Evolutionary conservation across 768 basidiomycete genomes (phyloP), one percentile per base, ranked within the genome.

Genomic region (Paxillus ammoniavirescens): DNA sequence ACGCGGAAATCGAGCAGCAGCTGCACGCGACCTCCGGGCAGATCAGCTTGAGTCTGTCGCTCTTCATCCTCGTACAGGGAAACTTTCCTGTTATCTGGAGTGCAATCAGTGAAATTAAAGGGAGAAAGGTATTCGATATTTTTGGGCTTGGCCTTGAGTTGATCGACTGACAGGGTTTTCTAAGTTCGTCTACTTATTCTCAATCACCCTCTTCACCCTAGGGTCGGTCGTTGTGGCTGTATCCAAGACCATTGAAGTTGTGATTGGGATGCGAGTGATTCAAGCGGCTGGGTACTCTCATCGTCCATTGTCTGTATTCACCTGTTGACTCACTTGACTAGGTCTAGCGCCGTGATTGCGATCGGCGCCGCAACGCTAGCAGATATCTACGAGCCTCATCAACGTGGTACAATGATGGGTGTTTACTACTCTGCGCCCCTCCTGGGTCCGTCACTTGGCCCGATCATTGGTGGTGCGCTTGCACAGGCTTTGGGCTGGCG

Each of bases 341-440:
- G 82, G 28, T 82, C 82, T 5, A 80, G 82, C 46, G 83, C 86
- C 1, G 83, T 87, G 10, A 76, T 85, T 36, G 68, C 82, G 0
- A 81, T 90, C 46, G 89, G 87, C 5, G 86, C 86, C 0, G 89
- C 87, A 8, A 89, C 89, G 1, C 74, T 92, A 0, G 89, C 89
- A 7, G 90, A 91, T 60, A 84, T 91, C 2, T 91, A 82, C 58
- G 89, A 91, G 31, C 83, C 89, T 0, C 73, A 77, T 21, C 83
- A 89, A 60, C 77, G 91, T 31, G 91, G 91, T 1, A 81, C 79
- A 3, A 87, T 83, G 78, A 85, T 93, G 80, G 91, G 92, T 0
- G 71, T 92, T 15, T 93, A 85, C 68, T 93, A 91, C 60, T 80
- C 84, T 10, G 86, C 91, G 3, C 90, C 91, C 0, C 77, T 93